Evolutionary conservation across 2,329 filamentous ascomycete species (phyloP), one percentile per base, ranked within the genome.

Genomic region (Clarireedia monteithiana): DNA sequence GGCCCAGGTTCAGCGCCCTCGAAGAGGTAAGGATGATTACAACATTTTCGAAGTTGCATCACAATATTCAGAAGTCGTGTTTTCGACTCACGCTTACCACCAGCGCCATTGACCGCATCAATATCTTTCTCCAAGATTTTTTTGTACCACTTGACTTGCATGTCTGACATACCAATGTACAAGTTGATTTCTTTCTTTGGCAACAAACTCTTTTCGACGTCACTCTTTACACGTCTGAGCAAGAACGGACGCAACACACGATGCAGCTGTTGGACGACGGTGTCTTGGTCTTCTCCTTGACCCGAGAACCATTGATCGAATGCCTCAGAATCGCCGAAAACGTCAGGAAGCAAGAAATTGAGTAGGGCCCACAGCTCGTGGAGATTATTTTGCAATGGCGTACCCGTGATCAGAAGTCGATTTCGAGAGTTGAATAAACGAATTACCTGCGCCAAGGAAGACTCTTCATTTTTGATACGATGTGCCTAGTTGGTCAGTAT

Each of bases 91-190:
- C 91, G 88, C 74, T 96, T 99, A 50, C 94, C 94, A 61, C 88
- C 90, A 30, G 92, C 94, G 59, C 94, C 94, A 64, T 99, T 99
- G 66, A 99, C 92, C 14, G 94, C 94, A 71, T 99, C 94, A 60
- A 99, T 99, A 67, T 99, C 94, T 74, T 97, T 99, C 68, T 99
- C 94, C 3, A 99, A 77, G 64, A 99, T 99, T 75, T 96, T 97
- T 72, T 96, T 88, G 69, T 99, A 99, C 92, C 94, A 99, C 69
- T 94, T 95, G 64, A 96, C 83, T 71, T 99, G 94, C 94, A 99
- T 99, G 57, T 96, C 91, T 0, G 94, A 91, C 92, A 99, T 96
- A 63, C 92, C 94, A 63, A 99, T 86, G 69, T 97, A 99, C 27
- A 99, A 74, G 63, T 99, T 99, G 67, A 97, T 77, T 71, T 99